Percentiles rank a stretch among this genome's conserved stretches.
These are phyloP conservation scores for Colletotrichum acutatum DNA, from an alignment of 2,329 filamentous ascomycete genomes.

Conservation along the genomic window DNA sequence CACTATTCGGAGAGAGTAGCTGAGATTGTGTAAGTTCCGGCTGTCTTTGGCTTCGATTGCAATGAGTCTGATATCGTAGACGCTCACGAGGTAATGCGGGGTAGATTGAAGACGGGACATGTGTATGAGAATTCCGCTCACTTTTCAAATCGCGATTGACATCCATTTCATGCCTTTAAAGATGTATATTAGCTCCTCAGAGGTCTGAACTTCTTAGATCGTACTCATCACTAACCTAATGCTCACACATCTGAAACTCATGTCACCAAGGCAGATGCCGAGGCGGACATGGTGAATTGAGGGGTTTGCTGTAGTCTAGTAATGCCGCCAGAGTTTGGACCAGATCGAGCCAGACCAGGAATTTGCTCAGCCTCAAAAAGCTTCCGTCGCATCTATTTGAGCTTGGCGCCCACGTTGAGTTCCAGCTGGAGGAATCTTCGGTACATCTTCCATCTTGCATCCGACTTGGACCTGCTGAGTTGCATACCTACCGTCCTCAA, in stretches of 20 bases:
- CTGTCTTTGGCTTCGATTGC: background rate
- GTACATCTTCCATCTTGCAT: conserved; percentile 44
- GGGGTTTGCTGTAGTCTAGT: background rate
- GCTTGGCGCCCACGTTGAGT: conserved; percentile 36
- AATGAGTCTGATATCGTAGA: background rate
- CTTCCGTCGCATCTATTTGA: background rate
- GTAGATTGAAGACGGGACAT: background rate
- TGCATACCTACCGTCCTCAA: background rate
- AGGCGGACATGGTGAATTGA: background rate
- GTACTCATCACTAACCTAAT: no score
- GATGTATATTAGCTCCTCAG: background rate
- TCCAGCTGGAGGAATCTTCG: no score
- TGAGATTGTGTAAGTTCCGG: background rate
- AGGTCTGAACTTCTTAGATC: no score
- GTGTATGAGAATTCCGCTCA: background rate
- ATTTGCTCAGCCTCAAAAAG: background rate
- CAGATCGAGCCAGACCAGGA: background rate
- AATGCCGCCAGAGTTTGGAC: background rate
- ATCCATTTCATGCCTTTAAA: background rate
- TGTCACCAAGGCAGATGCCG: background rate
- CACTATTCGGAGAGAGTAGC: background rate
- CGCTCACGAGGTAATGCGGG: background rate
- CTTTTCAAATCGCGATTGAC: background rate
- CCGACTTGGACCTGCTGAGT: conserved; percentile 40
- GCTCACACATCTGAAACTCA: background rate